A percentile compares a stretch with the other conserved stretches of the same genome.
phyloP scores from a whole-genome alignment of 768 basidiomycete species.

The Tulasnella calospora region DNA sequence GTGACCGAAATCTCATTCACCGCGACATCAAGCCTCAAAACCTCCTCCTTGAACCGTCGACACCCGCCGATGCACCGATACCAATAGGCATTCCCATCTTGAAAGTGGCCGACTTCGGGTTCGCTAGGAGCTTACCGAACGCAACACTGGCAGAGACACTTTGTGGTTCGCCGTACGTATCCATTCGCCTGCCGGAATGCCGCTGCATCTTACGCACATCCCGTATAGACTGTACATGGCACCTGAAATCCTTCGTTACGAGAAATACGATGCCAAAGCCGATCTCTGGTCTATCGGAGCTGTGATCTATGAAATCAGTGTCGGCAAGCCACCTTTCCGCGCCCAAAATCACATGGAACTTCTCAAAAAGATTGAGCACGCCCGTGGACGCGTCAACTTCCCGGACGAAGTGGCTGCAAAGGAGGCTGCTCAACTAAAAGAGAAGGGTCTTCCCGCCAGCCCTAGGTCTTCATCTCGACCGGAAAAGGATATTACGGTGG shows the following conservation, averaged over 20 bases:
- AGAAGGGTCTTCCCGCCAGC: conserved; percentile 45
- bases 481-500: conserved; percentile 42
- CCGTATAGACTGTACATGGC: conserved; percentile 89
- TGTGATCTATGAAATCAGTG: conserved; percentile 91
- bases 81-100: conserved; percentile 89
- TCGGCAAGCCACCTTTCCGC: conserved; percentile 89
- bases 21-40: conserved; percentile 99
- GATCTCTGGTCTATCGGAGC: conserved; percentile 99
- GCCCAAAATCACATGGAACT: conserved; percentile 96
- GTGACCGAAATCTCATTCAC: conserved; percentile 86
- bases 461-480: conserved; percentile 8
- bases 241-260: conserved; percentile 92
- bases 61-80: conserved; percentile 61
- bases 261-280: conserved; percentile 96
- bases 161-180: conserved; percentile 88
- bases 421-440: conserved; percentile 41
- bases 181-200: not conserved
- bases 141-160: conserved; percentile 96
- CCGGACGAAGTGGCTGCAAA: conserved; percentile 77
- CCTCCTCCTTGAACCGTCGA: conserved; percentile 78
- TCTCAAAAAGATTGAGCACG: conserved; percentile 83
- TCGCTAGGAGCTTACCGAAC: conserved; percentile 85
- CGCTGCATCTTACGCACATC: conserved; percentile 4
- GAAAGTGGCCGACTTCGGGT: conserved; percentile 97
- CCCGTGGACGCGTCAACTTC: conserved; percentile 81